phyloP scores from a whole-genome alignment of 2,329 filamentous ascomycete genomes.

The Neophaeococcomyces aloes region DNA sequence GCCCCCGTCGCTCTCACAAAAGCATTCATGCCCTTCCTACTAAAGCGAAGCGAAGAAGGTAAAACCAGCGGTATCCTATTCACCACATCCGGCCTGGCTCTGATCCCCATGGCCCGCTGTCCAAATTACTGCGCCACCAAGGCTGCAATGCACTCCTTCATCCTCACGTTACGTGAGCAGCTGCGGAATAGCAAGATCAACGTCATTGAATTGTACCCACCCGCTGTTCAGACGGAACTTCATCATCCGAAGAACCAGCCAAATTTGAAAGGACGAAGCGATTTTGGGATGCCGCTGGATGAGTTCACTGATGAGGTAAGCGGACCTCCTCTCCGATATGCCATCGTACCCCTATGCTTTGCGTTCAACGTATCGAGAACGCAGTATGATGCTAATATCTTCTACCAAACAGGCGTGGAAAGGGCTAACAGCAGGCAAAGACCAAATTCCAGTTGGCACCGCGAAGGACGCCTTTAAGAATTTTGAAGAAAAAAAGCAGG shows the following conservation, averaged over 20 bases:
- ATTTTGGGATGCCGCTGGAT: constrained; percentile 45
- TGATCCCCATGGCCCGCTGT: constrained; percentile 39
- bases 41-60: constrained; percentile 31
- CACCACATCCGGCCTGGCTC: constrained; percentile 42
- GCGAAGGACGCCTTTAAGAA: constrained; percentile 32
- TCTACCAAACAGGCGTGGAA: constrained; percentile 30
- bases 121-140: constrained; percentile 47
- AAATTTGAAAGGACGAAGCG: constrained; percentile 39
- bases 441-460: constrained; percentile 43
- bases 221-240: constrained; percentile 47
- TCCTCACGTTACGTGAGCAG: constrained; percentile 43
- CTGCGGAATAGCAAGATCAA: constrained; percentile 40
- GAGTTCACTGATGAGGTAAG: constrained; percentile 39
- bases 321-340: too few species aligned
- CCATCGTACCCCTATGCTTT: too few species aligned
- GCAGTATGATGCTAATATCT: constrained; percentile 5
- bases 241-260: constrained; percentile 47
- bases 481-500: constrained; percentile 42
- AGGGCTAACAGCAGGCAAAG: constrained; percentile 37
- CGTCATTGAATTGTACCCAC: constrained; percentile 46
- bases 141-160: constrained; percentile 45
- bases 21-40: constrained; percentile 40
- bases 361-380: too few species aligned
- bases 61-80: constrained; percentile 34
- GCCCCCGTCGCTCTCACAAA: constrained; percentile 40